Conservation (phyloP, 2,329 filamentous ascomycete genomes). For the Fusarium pseudonygamai region DNA sequence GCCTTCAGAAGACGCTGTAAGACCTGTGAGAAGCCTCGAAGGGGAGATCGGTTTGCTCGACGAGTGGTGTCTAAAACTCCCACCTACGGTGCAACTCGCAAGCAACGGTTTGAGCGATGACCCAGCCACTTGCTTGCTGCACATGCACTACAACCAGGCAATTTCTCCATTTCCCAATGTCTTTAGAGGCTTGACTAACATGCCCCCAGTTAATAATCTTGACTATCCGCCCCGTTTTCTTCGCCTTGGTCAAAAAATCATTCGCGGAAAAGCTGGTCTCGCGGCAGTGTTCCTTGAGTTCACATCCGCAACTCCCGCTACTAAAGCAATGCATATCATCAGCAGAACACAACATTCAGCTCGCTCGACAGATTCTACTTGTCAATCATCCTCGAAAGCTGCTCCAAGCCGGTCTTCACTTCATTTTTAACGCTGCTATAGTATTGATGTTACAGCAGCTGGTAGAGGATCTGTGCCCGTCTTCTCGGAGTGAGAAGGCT, state of each 20-base stretch:
- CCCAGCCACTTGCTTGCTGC: slow-evolving; percentile 55
- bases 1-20: slow-evolving; percentile 41
- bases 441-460: slow-evolving; percentile 58
- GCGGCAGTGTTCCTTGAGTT: slow-evolving; percentile 38
- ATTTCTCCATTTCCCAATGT: not conserved
- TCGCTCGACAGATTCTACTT: slow-evolving; percentile 53
- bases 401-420: slow-evolving; percentile 57
- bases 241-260: slow-evolving; percentile 57
- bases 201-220: slow-evolving; percentile 55
- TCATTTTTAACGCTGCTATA: slow-evolving; percentile 61
- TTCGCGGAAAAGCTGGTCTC: slow-evolving; percentile 53
- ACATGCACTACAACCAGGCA: slow-evolving; percentile 60
- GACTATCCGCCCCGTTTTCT: slow-evolving; percentile 58
- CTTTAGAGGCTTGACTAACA: not conserved
- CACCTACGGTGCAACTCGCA: slow-evolving; percentile 50
- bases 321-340: slow-evolving; percentile 54
- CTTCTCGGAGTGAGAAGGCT: slow-evolving; percentile 38
- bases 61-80: slow-evolving; percentile 53
- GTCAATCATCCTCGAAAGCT: slow-evolving; percentile 52
- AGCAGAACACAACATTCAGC: slow-evolving; percentile 56
- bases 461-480: slow-evolving; percentile 46
- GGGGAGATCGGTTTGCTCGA: slow-evolving; percentile 54
- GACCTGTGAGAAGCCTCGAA: slow-evolving; percentile 48
- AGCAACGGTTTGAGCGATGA: slow-evolving; percentile 50
- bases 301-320: slow-evolving; percentile 40